Base-by-base conservation (phyloP, 495 filamentous ascomycete species). In the Pseudomonodictys pantanalensis region DNA sequence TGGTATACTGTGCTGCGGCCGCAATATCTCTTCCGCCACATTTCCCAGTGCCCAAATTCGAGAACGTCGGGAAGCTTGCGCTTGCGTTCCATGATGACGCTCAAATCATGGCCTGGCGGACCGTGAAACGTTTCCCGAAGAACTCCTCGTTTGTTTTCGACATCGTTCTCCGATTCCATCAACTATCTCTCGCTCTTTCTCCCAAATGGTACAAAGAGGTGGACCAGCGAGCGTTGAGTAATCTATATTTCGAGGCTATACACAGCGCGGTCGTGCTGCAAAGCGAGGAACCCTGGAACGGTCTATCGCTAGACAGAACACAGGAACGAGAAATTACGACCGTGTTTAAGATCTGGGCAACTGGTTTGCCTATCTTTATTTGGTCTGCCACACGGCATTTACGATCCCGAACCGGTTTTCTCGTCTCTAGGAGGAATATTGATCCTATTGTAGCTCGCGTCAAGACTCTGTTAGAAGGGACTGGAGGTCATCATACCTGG, bases 171-270 rank as follows among this genome's bases (percentile, higher is more conserved):
- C 44, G 46, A 23, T 18, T 66, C 12, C 63, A 66, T 22, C 57
- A 66, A 28, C 42, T 66, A 2, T 50, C 46, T 1, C 52, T 66
- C 6, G 51, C 63, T 11, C 48, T 30, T 2, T 45, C 51, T n/a
- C 26, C 46, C 3, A 58, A 66, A 32, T 66, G 52, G 51, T 52
- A 48, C 46, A 24, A 30, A 2, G 39, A 53, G 11, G 41, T 66
- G 11, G 52, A 66, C 23, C 45, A 57, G 42, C 11, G 51, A 20
- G 35, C 52, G 4, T 11, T 66, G 5, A 61, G 57, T 43, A 66
- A 66, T 25, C 44, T 61, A 3, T 66, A 66, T 53, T 66, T 66
- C 33, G 63, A 66, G 43, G 35, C 57, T 18, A 20, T 57, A 30
- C 39, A 66, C 10, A 43, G 30, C 20, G 32, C 45, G 4, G 6